A percentile compares a stretch with the other conserved stretches of the same genome.
Evolutionary conservation across 2,329 filamentous ascomycete genomes (phyloP).

Genomic region (Cercospora canescens): DNA sequence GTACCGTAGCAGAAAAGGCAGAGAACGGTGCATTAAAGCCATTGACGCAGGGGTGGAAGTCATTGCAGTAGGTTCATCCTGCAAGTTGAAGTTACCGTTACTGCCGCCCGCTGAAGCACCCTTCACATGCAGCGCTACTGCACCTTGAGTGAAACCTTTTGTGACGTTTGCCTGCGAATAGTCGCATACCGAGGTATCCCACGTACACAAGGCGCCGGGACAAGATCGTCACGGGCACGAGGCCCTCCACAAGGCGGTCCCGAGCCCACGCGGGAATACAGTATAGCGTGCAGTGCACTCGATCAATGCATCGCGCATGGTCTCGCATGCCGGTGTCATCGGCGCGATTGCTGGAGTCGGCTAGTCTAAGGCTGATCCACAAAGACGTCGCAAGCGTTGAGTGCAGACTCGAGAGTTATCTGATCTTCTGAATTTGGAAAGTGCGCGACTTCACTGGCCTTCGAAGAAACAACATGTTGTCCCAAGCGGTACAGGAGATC

Average conservation of each 20-base stretch:
- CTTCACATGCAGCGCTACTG: not conserved
- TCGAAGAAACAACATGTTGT: conserved; percentile 6
- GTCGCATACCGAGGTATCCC: not conserved
- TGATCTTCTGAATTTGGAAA: conserved; percentile 9
- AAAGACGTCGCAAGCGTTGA: not conserved
- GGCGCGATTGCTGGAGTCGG: not conserved
- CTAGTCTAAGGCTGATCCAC: not conserved
- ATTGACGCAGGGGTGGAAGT: not conserved
- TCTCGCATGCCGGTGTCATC: conserved; percentile 6
- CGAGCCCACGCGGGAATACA: not conserved
- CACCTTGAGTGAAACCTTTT: not conserved
- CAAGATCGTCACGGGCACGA: not conserved
- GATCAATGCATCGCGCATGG: not conserved
- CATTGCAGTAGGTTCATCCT: not conserved
- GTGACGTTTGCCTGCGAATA: not conserved
- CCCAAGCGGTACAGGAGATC: conserved; percentile 15
- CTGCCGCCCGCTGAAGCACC: not conserved
- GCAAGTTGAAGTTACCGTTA: not conserved
- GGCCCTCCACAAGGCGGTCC: not conserved
- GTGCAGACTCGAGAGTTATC: too few relatives aligned
- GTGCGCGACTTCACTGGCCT: conserved; percentile 4
- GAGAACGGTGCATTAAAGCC: not conserved
- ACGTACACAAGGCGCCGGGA: not conserved
- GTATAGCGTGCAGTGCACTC: not conserved
- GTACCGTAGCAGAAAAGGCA: not conserved